Percentiles rank a stretch among this genome's conserved stretches.
Evolutionary conservation across 2,329 filamentous ascomycete species (phyloP).

Genomic region (Lachnellula hyalina): DNA sequence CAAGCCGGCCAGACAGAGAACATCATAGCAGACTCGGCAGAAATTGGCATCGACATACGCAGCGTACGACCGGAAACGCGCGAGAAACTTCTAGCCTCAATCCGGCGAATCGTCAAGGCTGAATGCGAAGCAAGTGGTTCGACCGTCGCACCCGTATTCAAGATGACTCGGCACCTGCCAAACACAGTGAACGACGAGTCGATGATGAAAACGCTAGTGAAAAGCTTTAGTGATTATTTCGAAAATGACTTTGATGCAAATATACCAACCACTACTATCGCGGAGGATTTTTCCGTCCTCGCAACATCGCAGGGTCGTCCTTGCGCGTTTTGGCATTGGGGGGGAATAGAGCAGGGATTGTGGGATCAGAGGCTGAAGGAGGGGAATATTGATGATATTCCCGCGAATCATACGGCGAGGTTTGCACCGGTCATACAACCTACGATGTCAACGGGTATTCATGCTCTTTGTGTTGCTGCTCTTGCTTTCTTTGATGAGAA

Average conservation of each 20-base stretch:
- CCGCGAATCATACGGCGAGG: constrained; percentile 51
- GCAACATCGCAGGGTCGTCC: constrained; percentile 43
- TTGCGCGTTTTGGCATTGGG: constrained; percentile 51
- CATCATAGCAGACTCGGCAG: constrained; percentile 39
- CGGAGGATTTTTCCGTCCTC: constrained; percentile 37
- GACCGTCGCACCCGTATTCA: constrained; percentile 30
- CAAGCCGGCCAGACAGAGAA: constrained; percentile 40
- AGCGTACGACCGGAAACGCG: constrained; percentile 32
- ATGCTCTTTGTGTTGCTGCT: constrained; percentile 44
- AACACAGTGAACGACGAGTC: constrained; percentile 21
- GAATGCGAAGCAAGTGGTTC: constrained; percentile 43
- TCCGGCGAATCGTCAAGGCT: constrained; percentile 45
- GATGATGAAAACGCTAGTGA: constrained; percentile 10
- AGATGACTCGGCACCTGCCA: constrained; percentile 17
- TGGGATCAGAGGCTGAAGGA: constrained; percentile 46
- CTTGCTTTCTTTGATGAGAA: constrained; percentile 36
- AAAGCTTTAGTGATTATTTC: constrained; percentile 10
- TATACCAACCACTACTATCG: constrained; percentile 1
- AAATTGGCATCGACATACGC: constrained; percentile 39
- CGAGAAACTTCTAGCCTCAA: constrained; percentile 32
- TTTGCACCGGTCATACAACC: constrained; percentile 56
- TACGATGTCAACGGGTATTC: constrained; percentile 46
- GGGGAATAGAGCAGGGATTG: constrained; percentile 42
- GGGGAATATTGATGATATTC: constrained; percentile 38
- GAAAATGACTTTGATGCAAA: constrained; percentile 6